Evolutionary conservation across 2,329 filamentous ascomycete genomes (phyloP), one percentile per base, ranked within the genome.

Genomic region (Fusarium nurragi): DNA sequence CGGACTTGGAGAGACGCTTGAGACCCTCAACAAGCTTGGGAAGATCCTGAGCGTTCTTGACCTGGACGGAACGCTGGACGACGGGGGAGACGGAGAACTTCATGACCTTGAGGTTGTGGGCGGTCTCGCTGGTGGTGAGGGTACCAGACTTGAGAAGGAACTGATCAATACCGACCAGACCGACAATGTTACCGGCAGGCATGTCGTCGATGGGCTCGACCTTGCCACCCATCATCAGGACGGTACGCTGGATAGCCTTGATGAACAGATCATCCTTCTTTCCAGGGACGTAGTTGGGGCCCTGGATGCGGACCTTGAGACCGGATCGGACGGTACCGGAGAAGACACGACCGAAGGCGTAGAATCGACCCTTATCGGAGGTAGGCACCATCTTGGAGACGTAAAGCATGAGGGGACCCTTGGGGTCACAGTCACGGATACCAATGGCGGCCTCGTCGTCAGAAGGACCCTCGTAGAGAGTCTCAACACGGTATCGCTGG

Each of bases 131-230:
- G 80, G 94, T 98, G 83, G 94, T 97, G 76, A 99, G 91, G 77
- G 95, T 99, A 91, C 95, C 95, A 80, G 95, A 98, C 91, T 99
- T 99, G 87, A 99, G 93, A 87, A 99, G 87, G 92, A 98, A 99
- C 89, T 99, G 95, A 81, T 99, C 95, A 75, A 99, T 93, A 90
- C 95, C 95, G 79, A 99, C 95, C 77, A 99, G 88, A 88, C 95
- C 95, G 77, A 97, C 90, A 87, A 99, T 98, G 91, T 99, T 99
- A 89, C 95, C 95, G 73, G 95, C 94, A 75, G 95, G 95, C 80
- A 98, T 94, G 85, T 98, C 93, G 80, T 98, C 94, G 76, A 99
- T 98, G 79, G 94, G 93, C 86, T 99, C 95, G 79, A 96, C 92
- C 87, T 94, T 96, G 83, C 94, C 93, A 83, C 95, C 95, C 95